Evolutionary conservation across 1,284 basidiomycete genomes (phyloP).

Genomic region (Boletus sp.): DNA sequence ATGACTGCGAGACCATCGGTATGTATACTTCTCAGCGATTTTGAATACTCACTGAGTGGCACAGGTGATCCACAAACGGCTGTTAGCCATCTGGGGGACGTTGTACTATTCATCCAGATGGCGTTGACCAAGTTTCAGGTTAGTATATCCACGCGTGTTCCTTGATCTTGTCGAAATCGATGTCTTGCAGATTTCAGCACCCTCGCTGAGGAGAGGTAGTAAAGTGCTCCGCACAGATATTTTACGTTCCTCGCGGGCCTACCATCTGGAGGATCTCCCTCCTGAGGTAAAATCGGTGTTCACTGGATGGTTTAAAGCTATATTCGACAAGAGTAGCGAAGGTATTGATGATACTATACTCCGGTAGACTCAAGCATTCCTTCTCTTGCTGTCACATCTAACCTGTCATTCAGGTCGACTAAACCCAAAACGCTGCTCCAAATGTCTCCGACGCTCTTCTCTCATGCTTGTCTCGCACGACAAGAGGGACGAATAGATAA

Average conservation of each 20-base stretch:
- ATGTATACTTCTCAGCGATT: constrained; percentile 26
- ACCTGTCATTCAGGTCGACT: constrained; percentile 51
- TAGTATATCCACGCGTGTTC: constrained; percentile 24
- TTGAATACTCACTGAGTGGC: constrained; percentile 9
- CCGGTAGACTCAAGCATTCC: constrained; percentile 40
- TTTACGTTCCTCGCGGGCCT: constrained; percentile 46
- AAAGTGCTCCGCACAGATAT: constrained; percentile 48
- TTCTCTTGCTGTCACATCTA: constrained; percentile 1
- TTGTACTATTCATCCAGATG: constrained; percentile 69
- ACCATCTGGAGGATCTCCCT: constrained; percentile 41
- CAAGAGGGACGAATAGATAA: constrained; percentile 54
- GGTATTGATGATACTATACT: constrained; percentile 79
- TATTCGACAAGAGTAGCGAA: constrained; percentile 73
- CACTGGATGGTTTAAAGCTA: constrained; percentile 63
- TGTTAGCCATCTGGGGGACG: constrained; percentile 67
- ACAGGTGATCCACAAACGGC: constrained; percentile 78
- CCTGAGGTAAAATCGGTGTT: constrained; percentile 51
- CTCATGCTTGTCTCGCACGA: constrained; percentile 52
- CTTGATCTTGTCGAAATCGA: neutral
- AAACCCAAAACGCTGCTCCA: constrained; percentile 62
- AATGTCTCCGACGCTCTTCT: constrained; percentile 62
- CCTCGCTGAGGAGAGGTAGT: constrained; percentile 39
- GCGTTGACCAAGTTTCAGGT: constrained; percentile 62
- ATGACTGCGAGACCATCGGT: constrained; percentile 77
- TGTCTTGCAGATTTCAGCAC: constrained; percentile 27